phyloP scores from a whole-genome alignment of 192 early-diverging fungal species.

The Funneliformis mosseae region DNA sequence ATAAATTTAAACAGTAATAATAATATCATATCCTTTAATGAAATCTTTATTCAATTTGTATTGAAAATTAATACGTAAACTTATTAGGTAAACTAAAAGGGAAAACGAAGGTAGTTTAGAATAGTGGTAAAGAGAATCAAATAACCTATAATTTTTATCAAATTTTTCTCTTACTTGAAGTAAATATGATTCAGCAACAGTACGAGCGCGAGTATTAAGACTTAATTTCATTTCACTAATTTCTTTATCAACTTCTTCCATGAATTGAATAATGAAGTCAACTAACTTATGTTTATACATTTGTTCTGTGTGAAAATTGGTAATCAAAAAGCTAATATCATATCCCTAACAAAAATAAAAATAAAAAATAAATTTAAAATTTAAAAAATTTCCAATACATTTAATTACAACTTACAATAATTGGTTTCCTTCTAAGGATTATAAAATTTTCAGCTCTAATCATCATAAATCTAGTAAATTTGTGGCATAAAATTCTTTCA shows the following conservation, averaged over 20 bases:
- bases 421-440: conserved; percentile 87
- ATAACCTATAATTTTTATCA: background rate
- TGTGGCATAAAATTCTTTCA: conserved; percentile 91
- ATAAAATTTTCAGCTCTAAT: conserved; percentile 96
- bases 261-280: conserved; percentile 98
- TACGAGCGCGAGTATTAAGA: conserved; percentile 80
- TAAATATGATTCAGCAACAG: conserved; percentile 81
- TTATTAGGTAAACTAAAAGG: background rate
- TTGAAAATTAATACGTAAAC: background rate
- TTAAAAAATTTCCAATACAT: background rate
- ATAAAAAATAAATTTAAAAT: background rate
- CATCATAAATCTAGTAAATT: conserved; percentile 98
- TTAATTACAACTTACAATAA: conserved; percentile 58
- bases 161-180: conserved; percentile 43
- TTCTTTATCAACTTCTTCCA: conserved; percentile 99
- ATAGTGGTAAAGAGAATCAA: background rate
- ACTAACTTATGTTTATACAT: conserved; percentile 99
- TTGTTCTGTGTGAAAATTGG: conserved; percentile 96
- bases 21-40: background rate
- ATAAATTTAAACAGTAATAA: background rate
- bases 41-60: background rate
- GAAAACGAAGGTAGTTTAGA: background rate
- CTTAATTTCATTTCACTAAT: conserved; percentile 98
- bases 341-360: conserved; percentile 69
- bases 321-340: conserved; percentile 96